phyloP scores from a whole-genome alignment of 148 eudicot species.

The Euryodendron excelsum region DNA sequence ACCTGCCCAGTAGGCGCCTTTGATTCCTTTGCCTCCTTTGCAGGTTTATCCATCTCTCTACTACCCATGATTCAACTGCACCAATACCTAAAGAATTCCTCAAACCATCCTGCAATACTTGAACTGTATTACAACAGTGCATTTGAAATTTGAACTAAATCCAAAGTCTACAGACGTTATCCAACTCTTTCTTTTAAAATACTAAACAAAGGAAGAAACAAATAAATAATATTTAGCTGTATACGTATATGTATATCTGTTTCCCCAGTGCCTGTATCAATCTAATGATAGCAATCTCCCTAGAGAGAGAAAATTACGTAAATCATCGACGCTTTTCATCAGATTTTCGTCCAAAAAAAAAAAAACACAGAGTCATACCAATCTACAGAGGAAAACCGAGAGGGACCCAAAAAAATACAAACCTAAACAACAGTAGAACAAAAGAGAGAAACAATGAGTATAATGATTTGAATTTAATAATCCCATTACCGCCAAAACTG shows the following conservation, averaged over 20 bases:
- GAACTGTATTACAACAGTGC: neutral
- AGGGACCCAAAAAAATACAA: neutral
- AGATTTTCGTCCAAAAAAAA: neutral
- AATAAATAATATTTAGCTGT: neutral
- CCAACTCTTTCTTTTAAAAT: neutral
- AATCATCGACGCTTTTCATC: neutral
- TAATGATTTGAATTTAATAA: neutral
- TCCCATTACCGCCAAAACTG: neutral
- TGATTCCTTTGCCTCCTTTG: constrained; percentile 51
- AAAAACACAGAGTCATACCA: neutral
- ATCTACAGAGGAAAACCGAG: neutral
- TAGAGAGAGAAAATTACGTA: neutral
- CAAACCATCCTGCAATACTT: constrained; percentile 25
- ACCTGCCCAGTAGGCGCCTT: constrained; percentile 49
- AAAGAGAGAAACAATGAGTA: neutral
- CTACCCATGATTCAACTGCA: constrained; percentile 58
- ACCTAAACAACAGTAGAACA: neutral
- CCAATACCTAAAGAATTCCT: neutral
- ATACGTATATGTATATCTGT: neutral
- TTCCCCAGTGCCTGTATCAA: neutral
- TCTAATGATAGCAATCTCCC: neutral
- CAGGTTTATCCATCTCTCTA: constrained; percentile 72
- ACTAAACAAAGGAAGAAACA: neutral
- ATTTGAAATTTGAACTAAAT: constrained; percentile 6
- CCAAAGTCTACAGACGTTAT: neutral